Percentiles rank a stretch among this genome's conserved stretches.
phyloP scores from a whole-genome alignment of 163 green algal genomes.

The Scenedesmus sp. region DNA sequence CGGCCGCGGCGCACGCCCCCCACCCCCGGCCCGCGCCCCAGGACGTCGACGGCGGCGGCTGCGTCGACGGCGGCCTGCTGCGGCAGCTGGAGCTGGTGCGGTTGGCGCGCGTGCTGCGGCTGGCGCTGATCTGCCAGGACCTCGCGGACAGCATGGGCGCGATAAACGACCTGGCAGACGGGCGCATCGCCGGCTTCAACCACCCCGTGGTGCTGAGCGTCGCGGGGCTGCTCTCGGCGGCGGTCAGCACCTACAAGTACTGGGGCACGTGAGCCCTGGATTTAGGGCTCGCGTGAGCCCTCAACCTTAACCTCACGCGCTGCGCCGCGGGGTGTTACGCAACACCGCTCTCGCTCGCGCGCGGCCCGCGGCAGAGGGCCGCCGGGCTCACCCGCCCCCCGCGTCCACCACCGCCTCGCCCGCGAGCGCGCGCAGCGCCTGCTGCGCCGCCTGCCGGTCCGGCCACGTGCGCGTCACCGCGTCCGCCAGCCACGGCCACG shows the following conservation, averaged over 20 bases:
- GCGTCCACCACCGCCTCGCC: no score
- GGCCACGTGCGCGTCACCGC: conserved; percentile 16
- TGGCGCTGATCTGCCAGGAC: conserved; percentile 67
- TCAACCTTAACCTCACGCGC: no score
- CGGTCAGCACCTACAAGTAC: conserved; percentile 71
- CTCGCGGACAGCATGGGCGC: conserved; percentile 64
- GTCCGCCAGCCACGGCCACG: conserved; percentile 27
- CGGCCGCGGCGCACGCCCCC: no score
- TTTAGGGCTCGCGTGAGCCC: no score
- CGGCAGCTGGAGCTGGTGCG: conserved; percentile 48
- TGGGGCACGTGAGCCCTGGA: conserved; percentile 58
- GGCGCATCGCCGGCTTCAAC: conserved; percentile 15
- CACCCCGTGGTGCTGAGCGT: conserved; percentile 59
- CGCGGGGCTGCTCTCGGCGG: conserved; percentile 63
- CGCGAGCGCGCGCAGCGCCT: conserved; percentile 6
- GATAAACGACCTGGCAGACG: conserved; percentile 63
- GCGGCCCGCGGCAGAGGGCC: no score
- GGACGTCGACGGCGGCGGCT: conserved; percentile 1
- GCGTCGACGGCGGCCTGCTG: conserved; percentile 8
- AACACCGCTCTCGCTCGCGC: no score
- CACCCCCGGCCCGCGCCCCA: no score
- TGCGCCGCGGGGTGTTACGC: no score
- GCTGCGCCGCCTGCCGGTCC: conserved; percentile 4
- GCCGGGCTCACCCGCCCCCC: no score
- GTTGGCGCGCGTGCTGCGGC: conserved; percentile 49